phyloP scores from a whole-genome alignment of 768 basidiomycete species.

The Mycena venus region DNA sequence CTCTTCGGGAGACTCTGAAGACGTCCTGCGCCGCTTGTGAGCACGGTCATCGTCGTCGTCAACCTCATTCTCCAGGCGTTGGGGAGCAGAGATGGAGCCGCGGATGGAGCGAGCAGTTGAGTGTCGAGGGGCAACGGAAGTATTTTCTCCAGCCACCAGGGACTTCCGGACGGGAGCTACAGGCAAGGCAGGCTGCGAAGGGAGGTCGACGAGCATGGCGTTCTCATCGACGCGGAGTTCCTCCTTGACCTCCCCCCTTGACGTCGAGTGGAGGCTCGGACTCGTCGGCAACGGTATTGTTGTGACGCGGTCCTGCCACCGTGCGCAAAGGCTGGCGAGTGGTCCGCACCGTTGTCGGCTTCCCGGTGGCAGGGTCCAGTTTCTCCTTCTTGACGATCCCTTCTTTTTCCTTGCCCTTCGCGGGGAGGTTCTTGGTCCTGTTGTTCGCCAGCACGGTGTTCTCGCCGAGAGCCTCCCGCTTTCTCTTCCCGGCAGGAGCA shows the following conservation, averaged over 20 bases:
- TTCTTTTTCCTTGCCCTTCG: constrained; percentile 73
- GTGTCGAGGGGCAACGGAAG: constrained; percentile 35
- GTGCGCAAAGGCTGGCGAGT: constrained; percentile 69
- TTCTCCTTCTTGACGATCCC: constrained; percentile 60
- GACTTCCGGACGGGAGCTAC: constrained; percentile 56
- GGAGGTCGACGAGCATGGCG: constrained; percentile 66
- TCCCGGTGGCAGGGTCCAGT: constrained; percentile 75
- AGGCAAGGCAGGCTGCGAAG: constrained; percentile 52
- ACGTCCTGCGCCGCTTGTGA: constrained; percentile 79
- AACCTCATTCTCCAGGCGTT: constrained; percentile 56
- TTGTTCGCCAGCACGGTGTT: constrained; percentile 59
- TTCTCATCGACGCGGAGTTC: constrained; percentile 58
- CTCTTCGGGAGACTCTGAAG: constrained; percentile 76
- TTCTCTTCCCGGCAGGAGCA: constrained; percentile 15
- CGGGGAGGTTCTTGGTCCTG: constrained; percentile 57
- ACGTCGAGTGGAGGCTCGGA: constrained; percentile 29
- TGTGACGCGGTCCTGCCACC: constrained; percentile 61
- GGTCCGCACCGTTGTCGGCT: constrained; percentile 62
- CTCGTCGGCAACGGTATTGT: constrained; percentile 40
- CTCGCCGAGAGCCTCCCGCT: constrained; percentile 29
- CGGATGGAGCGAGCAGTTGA: constrained; percentile 40
- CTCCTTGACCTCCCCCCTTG: constrained; percentile 46
- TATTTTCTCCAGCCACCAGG: constrained; percentile 48
- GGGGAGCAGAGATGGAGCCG: constrained; percentile 33
- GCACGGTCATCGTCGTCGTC: constrained; percentile 71